Evolutionary conservation across 495 filamentous ascomycete species (phyloP), one percentile per base, ranked within the genome.

Genomic region (Letharia columbiana): DNA sequence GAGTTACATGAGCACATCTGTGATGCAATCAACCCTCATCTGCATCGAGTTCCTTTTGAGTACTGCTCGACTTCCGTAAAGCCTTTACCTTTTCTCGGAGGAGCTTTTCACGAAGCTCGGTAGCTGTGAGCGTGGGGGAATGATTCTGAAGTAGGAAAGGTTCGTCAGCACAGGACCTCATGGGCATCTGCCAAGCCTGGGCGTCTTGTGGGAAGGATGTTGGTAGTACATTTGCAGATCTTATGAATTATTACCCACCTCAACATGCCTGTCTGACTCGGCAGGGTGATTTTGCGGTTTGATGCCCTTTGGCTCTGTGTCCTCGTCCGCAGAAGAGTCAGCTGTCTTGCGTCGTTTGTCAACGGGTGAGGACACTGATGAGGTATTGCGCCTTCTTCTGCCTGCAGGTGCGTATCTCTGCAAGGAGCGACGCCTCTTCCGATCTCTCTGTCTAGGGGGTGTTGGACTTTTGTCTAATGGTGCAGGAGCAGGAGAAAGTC

Each of bases 41-140:
- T 20, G 33, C 28, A n/a, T 47, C 39, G 41, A 62, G 44, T 42
- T 45, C 71, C 67, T 77, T 73, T 62, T 74, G 63, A 61, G 56
- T 71, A 42, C 67, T 71, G 61, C 72, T 70, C 63, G 71, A 69
- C 64, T 77, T 77, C 49, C 80, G 73, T 67, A 75, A 74, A 33
- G 77, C 78, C 77, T 87, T 86, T 63, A 90, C 80, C 73, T 83
- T 85, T 72, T 90, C 87, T 71, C 83, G 84, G 17, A 89, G 80
- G 63, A 89, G 77, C 71, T 77, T 84, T 75, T 91, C 87, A 59
- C 84, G 83, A 58, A 88, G 77, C 72, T 85, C 81, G 67, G 79
- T 87, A 50, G 81, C 79, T 39, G 74, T 75, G 40, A 77, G 72
- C 49, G 70, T 72, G 49, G 63, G 23, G 0, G 60, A 62, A n/a